Conservation (phyloP, 352 stramenopile genomes). For the Phytopythium cucurbitacearum region DNA sequence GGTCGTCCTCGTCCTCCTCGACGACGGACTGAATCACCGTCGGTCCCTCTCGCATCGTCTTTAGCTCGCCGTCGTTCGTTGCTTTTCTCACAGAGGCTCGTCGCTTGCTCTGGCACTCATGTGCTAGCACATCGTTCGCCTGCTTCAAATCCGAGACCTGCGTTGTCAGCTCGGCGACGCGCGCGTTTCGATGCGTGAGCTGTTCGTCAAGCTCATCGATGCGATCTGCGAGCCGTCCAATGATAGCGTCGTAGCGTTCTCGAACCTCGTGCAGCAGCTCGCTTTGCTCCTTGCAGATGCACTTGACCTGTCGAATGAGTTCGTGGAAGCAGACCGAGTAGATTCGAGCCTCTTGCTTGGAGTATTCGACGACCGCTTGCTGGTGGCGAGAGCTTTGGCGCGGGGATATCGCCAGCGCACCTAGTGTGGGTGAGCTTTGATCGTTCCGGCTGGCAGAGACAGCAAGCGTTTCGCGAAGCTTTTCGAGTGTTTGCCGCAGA, state of each 20-base stretch:
- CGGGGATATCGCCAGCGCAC: too few species aligned
- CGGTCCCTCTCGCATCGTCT: too few species aligned
- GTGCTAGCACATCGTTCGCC: constrained; percentile 18
- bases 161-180: not conserved
- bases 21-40: not conserved
- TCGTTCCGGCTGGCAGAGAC: too few species aligned
- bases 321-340: constrained; percentile 80
- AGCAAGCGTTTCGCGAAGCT: constrained; percentile 29
- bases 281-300: constrained; percentile 74
- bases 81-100: too few species aligned
- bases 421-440: not conserved
- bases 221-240: not conserved
- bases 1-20: not conserved
- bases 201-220: constrained; percentile 2
- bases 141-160: not conserved
- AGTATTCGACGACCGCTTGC: constrained; percentile 30
- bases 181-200: not conserved
- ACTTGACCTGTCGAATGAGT: constrained; percentile 68
- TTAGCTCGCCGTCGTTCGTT: too few species aligned
- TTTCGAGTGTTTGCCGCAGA: constrained; percentile 53
- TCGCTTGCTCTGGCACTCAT: constrained; percentile 4
- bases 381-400: not conserved
- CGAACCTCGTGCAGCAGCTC: constrained; percentile 61
- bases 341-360: constrained; percentile 47
- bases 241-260: constrained; percentile 34